Percentiles rank a stretch among this genome's conserved stretches.
These are phyloP conservation scores for Vitis hybrid DNA, from an alignment of 177 flowering plant species.

Conservation along the genomic window DNA sequence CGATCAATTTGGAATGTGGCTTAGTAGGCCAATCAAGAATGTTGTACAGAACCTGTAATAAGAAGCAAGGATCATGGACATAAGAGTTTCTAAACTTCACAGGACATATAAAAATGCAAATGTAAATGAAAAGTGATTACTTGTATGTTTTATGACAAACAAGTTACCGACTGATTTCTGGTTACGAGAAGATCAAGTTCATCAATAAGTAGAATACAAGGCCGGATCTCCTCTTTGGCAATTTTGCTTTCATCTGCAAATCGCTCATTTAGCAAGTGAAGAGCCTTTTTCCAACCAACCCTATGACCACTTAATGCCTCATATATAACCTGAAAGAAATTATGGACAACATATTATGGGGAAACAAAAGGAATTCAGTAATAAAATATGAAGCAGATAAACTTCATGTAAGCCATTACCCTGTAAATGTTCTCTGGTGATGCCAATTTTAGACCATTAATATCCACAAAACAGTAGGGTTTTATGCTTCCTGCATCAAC, in stretches of 20 bases:
- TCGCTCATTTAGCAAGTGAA: conserved; percentile 71
- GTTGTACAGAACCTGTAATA: conserved; percentile 77
- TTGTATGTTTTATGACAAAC: conserved; percentile 1
- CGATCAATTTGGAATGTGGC: conserved; percentile 81
- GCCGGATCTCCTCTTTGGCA: conserved; percentile 58
- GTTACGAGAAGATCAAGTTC: conserved; percentile 97
- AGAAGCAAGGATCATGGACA: conserved; percentile 3
- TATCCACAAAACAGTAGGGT: conserved; percentile 84
- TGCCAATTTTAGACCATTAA: conserved; percentile 91
- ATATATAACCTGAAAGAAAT: conserved; percentile 69
- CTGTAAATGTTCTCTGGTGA: conserved; percentile 87
- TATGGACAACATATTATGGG: background rate
- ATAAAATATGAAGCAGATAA: background rate
- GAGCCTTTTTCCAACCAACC: conserved; percentile 94
- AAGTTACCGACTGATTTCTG: conserved; percentile 85
- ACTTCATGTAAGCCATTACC: conserved; percentile 34
- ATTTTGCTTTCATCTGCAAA: conserved; percentile 60
- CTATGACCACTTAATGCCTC: conserved; percentile 90
- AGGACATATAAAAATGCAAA: background rate
- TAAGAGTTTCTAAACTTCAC: background rate
- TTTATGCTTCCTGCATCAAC: conserved; percentile 73
- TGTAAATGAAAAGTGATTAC: background rate
- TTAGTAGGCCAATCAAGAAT: conserved; percentile 98
- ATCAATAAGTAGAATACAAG: conserved; percentile 91
- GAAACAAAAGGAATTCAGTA: background rate